Conservation (phyloP, 331 rosid species). For the Malus hybrid region DNA sequence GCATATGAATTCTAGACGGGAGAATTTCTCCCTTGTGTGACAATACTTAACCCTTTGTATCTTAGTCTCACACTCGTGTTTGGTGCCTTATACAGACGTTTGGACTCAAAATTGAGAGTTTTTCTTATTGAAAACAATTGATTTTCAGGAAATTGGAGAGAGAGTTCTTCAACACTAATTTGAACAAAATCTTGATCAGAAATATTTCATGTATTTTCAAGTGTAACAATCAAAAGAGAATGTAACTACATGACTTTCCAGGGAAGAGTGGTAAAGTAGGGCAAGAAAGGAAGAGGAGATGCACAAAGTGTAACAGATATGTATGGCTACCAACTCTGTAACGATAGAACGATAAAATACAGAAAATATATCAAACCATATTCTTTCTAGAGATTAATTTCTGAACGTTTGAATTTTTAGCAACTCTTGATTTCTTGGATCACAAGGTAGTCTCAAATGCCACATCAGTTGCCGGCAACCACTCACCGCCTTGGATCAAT, state of each 20-base stretch:
- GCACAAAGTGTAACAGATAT: background rate
- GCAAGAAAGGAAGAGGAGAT: background rate
- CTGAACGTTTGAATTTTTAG: background rate
- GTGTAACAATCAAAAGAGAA: background rate
- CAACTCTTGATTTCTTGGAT: background rate
- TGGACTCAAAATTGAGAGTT: no score
- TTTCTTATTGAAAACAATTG: no score
- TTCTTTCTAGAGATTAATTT: background rate
- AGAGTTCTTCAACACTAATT: background rate
- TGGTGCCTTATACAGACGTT: no score
- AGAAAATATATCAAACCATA: background rate
- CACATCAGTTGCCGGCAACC: slow-evolving; percentile 46
- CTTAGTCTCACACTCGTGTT: no score
- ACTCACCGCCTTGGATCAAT: slow-evolving; percentile 54
- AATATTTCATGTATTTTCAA: background rate
- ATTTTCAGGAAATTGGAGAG: no score
- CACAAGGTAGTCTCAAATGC: slow-evolving; percentile 33
- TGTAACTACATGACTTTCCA: background rate
- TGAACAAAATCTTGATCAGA: background rate
- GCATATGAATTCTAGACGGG: no score
- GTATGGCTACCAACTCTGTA: background rate
- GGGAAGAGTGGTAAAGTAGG: background rate
- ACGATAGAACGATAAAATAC: background rate
- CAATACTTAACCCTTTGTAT: no score
- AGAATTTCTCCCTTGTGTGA: no score